Percentiles rank a stretch among this genome's conserved stretches.
These are phyloP conservation scores for Aspergillus proliferans DNA, from an alignment of 2,329 filamentous ascomycete genomes.

Conservation along the genomic window DNA sequence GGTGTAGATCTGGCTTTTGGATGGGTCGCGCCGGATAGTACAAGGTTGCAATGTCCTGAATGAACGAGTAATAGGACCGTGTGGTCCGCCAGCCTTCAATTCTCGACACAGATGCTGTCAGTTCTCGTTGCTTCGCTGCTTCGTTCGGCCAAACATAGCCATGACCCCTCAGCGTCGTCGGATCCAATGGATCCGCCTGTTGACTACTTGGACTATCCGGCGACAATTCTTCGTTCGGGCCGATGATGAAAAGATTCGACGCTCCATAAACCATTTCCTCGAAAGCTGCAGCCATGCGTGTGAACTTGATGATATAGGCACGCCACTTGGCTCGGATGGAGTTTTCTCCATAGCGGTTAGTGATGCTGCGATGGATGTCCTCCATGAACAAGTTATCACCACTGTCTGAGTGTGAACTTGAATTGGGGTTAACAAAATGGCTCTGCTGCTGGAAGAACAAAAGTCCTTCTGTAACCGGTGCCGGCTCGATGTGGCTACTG, in stretches of 20 bases:
- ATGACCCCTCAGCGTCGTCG: conserved; percentile 65
- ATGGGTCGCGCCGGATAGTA: conserved; percentile 34
- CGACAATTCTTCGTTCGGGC: conserved; percentile 58
- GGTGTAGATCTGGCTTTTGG: conserved; percentile 63
- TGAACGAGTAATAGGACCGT: conserved; percentile 89
- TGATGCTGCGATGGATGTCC: conserved; percentile 75
- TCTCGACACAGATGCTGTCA: conserved; percentile 83
- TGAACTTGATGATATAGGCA: conserved; percentile 91
- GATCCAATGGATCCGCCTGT: conserved; percentile 29
- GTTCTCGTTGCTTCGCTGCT: conserved; percentile 68
- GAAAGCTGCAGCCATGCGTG: conserved; percentile 83
- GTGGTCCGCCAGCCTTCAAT: conserved; percentile 98
- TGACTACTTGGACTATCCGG: conserved; percentile 47
- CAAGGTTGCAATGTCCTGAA: conserved; percentile 57
- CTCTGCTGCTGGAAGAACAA: conserved; percentile 76
- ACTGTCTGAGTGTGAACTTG: conserved; percentile 54
- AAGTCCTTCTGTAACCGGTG: conserved; percentile 75
- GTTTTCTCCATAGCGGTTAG: conserved; percentile 78
- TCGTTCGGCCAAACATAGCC: conserved; percentile 95
- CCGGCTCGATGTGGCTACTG: conserved; percentile 75
- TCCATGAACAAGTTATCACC: conserved; percentile 87
- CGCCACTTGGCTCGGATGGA: conserved; percentile 89
- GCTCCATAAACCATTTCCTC: conserved; percentile 94
- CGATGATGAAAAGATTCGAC: conserved; percentile 74
- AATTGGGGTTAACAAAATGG: conserved; percentile 18